Conservation (phyloP, 345 rosid species). For the Conringia planisiliqua region DNA sequence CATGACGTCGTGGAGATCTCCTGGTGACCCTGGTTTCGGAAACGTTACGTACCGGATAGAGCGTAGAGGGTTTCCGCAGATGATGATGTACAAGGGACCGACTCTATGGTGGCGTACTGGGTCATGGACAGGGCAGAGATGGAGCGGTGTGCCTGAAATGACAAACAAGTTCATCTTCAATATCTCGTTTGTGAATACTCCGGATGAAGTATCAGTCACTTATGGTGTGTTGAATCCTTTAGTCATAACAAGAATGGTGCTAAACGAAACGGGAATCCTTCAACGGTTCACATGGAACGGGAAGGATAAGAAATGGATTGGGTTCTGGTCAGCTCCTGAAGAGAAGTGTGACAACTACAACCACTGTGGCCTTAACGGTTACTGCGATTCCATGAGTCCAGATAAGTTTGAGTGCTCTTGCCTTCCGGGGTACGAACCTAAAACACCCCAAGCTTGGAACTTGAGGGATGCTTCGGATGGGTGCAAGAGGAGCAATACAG, state of each 20-base stretch:
- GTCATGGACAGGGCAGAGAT: constrained; percentile 57
- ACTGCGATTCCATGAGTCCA: constrained; percentile 34
- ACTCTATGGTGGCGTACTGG: constrained; percentile 48
- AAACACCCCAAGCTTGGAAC: constrained; percentile 40
- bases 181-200: constrained; percentile 22
- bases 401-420: constrained; percentile 50
- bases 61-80: constrained; percentile 47
- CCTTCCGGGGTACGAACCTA: constrained; percentile 68
- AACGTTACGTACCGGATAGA: constrained; percentile 40
- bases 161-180: constrained; percentile 34
- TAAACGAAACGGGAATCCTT: constrained; percentile 48
- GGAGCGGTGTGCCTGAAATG: constrained; percentile 75
- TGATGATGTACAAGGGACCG: constrained; percentile 40
- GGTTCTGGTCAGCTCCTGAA: constrained; percentile 43
- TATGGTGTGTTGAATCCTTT: constrained; percentile 34
- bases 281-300: constrained; percentile 53
- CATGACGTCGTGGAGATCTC: constrained; percentile 53
- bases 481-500: constrained; percentile 38
- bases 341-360: constrained; percentile 61
- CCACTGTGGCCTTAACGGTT: constrained; percentile 53
- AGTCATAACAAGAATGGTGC: constrained; percentile 44
- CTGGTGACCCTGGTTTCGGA: constrained; percentile 49
- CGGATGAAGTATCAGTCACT: constrained; percentile 34
- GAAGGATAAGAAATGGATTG: constrained; percentile 42
- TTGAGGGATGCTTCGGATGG: constrained; percentile 51